These are phyloP conservation scores for Phytopythium mirpurense DNA, from an alignment of 352 stramenopile genomes.

Conservation along the genomic window DNA sequence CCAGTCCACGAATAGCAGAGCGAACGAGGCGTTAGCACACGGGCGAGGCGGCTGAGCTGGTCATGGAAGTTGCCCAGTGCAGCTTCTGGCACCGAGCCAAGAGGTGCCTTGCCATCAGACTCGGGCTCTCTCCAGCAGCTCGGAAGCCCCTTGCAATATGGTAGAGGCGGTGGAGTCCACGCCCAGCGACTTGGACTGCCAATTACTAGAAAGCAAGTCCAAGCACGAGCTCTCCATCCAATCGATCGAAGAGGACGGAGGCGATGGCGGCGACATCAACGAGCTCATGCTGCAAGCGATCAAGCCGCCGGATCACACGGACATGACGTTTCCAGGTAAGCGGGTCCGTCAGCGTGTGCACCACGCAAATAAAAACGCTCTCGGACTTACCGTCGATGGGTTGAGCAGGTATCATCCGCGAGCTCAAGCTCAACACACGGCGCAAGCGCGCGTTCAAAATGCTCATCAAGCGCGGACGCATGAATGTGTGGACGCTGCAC, in stretches of 20 bases:
- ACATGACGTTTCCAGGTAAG: conserved; percentile 12
- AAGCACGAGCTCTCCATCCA: neutral
- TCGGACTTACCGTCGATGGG: neutral
- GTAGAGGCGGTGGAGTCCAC: neutral
- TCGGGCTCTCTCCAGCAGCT: no score
- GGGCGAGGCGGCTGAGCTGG: no score
- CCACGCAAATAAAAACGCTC: neutral
- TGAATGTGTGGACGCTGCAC: conserved; percentile 34
- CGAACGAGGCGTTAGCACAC: no score
- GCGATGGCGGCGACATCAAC: conserved; percentile 9
- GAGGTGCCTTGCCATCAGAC: no score
- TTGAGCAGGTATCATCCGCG: conserved; percentile 18
- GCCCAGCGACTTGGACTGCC: neutral
- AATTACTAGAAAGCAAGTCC: neutral
- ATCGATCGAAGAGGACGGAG: neutral
- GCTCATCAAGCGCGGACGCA: conserved; percentile 26
- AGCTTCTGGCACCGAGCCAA: no score
- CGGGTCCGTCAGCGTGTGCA: conserved; percentile 6
- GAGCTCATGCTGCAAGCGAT: conserved; percentile 22
- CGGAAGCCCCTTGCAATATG: neutral
- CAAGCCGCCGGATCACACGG: conserved; percentile 25
- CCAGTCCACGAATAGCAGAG: no score
- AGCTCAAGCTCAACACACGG: conserved; percentile 23
- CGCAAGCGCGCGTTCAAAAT: conserved; percentile 32
- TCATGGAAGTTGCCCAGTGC: no score